Evolutionary conservation across 2,329 filamentous ascomycete species (phyloP).

Genomic region (Calonectria henricotiae): DNA sequence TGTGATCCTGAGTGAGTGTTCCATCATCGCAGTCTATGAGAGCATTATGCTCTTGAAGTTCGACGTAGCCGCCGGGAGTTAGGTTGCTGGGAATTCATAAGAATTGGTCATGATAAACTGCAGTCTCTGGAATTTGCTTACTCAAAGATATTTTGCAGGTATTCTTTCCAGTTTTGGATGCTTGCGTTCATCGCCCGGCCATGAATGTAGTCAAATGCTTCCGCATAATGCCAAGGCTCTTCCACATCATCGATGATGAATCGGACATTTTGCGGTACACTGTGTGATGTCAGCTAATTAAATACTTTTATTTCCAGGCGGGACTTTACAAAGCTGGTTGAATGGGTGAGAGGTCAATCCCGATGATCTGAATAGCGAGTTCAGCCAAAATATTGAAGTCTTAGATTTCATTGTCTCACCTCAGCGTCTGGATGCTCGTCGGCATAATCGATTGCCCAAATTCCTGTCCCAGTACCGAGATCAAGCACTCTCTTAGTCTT

Average conservation of each 20-base stretch:
- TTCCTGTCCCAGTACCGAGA: slow-evolving; percentile 22
- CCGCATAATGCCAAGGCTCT: slow-evolving; percentile 11
- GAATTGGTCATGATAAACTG: accelerated
- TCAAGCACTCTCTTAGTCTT: slow-evolving; percentile 16
- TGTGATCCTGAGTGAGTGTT: slow-evolving; percentile 41
- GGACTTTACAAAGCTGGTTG: slow-evolving; percentile 5
- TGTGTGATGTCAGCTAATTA: background rate
- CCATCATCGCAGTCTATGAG: slow-evolving; percentile 41
- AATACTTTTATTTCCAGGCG: background rate
- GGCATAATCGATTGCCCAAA: slow-evolving; percentile 18
- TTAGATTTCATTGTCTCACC: background rate
- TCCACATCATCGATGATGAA: slow-evolving; percentile 33
- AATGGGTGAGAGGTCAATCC: slow-evolving; percentile 7
- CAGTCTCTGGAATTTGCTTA: background rate
- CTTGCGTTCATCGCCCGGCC: slow-evolving; percentile 24
- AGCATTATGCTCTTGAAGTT: slow-evolving; percentile 46
- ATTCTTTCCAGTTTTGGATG: slow-evolving; percentile 16
- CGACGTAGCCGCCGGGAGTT: slow-evolving; percentile 42
- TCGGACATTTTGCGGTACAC: slow-evolving; percentile 26
- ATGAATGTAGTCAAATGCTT: slow-evolving; percentile 29
- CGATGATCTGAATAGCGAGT: background rate
- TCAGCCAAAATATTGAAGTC: background rate
- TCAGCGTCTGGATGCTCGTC: slow-evolving; percentile 17
- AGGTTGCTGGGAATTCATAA: slow-evolving; percentile 37
- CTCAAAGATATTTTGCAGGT: slow-evolving; percentile 16